These are phyloP conservation scores for Sphagnum fallax DNA, from an alignment of 228 moss, liverwort and hornwort genomes.

Conservation along the genomic window DNA sequence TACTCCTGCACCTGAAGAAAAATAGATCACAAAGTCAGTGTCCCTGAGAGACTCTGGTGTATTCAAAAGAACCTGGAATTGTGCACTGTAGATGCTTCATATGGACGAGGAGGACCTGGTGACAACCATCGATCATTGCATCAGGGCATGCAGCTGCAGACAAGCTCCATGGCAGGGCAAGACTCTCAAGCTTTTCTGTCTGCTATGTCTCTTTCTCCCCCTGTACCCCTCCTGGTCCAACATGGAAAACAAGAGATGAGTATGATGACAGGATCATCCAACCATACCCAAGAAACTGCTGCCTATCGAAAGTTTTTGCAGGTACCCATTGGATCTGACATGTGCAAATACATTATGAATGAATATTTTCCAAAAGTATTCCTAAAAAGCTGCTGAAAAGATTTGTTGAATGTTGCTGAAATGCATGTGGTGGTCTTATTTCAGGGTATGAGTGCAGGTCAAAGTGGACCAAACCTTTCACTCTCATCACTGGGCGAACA, in stretches of 20 bases:
- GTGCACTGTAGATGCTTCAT: conserved; percentile 53
- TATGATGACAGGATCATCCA: conserved; percentile 52
- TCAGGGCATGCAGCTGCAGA: conserved; percentile 50
- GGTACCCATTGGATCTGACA: conserved; percentile 8
- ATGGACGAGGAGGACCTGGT: conserved; percentile 29
- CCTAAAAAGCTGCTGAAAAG: too few species aligned
- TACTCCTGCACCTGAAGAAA: conserved; percentile 75
- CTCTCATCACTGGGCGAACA: conserved; percentile 72
- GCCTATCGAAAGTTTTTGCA: conserved; percentile 82
- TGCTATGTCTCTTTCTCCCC: conserved; percentile 78
- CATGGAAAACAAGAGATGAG: conserved; percentile 59
- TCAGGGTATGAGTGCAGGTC: conserved; percentile 56
- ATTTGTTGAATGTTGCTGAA: too few species aligned
- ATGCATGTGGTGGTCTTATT: too few species aligned
- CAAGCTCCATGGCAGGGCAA: conserved; percentile 56
- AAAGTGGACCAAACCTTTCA: conserved; percentile 78
- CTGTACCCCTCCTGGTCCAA: conserved; percentile 60
- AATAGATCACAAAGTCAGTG: conserved; percentile 77
- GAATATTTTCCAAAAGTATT: too few species aligned
- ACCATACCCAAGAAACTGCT: conserved; percentile 50
- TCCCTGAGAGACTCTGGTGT: conserved; percentile 81
- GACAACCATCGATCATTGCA: conserved; percentile 56
- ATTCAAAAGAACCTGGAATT: conserved; percentile 69
- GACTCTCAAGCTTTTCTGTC: conserved; percentile 76
- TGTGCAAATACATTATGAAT: too few species aligned